These are phyloP conservation scores for Suillus placidus DNA, from an alignment of 768 basidiomycete species.

Conservation along the genomic window DNA sequence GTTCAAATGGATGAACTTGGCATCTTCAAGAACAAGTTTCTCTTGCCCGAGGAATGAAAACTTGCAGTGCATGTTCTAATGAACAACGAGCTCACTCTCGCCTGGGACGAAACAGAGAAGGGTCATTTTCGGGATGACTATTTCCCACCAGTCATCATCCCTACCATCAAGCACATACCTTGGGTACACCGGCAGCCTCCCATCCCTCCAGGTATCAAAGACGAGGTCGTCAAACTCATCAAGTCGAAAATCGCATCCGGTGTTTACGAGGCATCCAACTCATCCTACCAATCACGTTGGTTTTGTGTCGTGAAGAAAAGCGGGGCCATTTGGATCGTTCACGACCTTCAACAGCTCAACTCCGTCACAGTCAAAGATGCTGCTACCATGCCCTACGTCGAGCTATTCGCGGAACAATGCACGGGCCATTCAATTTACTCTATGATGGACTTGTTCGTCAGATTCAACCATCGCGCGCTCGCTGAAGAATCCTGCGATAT, in stretches of 20 bases:
- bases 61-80: conserved; percentile 28
- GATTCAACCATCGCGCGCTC: no score
- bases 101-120: conserved; percentile 41
- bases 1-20: neutral
- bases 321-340: no score
- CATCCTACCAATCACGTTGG: no score
- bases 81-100: conserved; percentile 36
- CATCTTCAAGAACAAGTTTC: neutral
- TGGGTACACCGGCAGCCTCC: no score
- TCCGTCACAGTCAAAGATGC: no score
- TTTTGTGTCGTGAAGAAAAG: no score
- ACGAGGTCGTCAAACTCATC: no score
- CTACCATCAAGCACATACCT: conserved; percentile 37
- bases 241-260: no score
- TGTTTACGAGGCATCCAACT: no score
- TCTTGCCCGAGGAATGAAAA: conserved; percentile 11
- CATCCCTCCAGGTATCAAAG: no score
- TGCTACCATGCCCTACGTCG: conserved; percentile 13
- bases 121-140: conserved; percentile 38
- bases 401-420: conserved; percentile 20
- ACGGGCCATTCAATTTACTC: conserved; percentile 9
- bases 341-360: no score
- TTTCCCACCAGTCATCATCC: conserved; percentile 38
- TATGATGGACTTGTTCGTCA: conserved; percentile 4
- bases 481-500: no score